phyloP scores from a whole-genome alignment of 306 rosid genomes.

The Lathyrus aphaca region DNA sequence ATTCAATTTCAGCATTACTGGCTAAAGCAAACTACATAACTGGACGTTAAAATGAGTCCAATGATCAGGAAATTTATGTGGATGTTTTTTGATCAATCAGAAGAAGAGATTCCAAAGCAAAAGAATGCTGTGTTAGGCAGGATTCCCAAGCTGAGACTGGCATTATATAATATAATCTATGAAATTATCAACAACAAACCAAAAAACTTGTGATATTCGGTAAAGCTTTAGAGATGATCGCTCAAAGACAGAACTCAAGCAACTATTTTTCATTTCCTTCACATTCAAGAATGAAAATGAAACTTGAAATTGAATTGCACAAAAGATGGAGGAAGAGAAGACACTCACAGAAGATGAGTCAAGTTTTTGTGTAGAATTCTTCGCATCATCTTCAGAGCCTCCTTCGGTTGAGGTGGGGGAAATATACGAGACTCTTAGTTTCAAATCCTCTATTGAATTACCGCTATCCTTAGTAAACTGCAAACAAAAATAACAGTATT shows the following conservation, averaged over 20 bases:
- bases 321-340: conserved; percentile 13
- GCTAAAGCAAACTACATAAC: conserved; percentile 19
- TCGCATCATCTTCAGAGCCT: conserved; percentile 68
- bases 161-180: conserved; percentile 14
- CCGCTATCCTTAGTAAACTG: conserved; percentile 91
- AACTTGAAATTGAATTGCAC: conserved; percentile 29
- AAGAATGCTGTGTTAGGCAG: not conserved
- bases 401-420: conserved; percentile 52
- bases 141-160: not conserved
- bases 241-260: conserved; percentile 32
- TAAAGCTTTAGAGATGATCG: conserved; percentile 12
- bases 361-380: conserved; percentile 49
- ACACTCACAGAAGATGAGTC: conserved; percentile 71
- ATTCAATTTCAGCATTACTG: conserved; percentile 19
- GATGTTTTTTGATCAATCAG: too few species aligned
- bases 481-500: conserved; percentile 31
- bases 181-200: conserved; percentile 29
- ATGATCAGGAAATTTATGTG: conserved; percentile 1
- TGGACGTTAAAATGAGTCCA: conserved; percentile 4
- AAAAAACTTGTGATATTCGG: not conserved
- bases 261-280: conserved; percentile 1
- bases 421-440: conserved; percentile 73
- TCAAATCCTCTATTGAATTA: conserved; percentile 77
- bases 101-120: not conserved
- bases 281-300: not conserved